phyloP scores from a whole-genome alignment of 2,329 filamentous ascomycete species.

The Thermoascus crustaceus region DNA sequence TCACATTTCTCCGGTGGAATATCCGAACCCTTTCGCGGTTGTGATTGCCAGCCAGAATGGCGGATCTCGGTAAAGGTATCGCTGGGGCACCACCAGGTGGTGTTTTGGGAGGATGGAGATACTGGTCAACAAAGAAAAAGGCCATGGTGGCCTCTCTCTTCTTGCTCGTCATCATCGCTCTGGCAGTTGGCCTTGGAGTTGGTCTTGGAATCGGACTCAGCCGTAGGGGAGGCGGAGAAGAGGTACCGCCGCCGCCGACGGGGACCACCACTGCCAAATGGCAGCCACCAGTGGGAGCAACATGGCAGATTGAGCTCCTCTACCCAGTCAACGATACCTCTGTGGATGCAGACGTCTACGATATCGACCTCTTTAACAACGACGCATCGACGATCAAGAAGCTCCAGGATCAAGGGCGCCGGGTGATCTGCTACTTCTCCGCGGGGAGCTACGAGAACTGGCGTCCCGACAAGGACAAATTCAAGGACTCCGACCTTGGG shows the following conservation, averaged over 20 bases:
- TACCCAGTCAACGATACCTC: conserved; percentile 34
- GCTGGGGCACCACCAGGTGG: too few species aligned
- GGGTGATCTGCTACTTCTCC: conserved; percentile 68
- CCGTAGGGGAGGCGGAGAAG: conserved; percentile 17
- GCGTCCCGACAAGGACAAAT: conserved; percentile 51
- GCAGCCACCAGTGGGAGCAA: conserved; percentile 45
- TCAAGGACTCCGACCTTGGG: conserved; percentile 50
- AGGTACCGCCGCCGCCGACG: conserved; percentile 10
- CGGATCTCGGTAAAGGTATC: too few species aligned
- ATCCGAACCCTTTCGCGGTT: too few species aligned
- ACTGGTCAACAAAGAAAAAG: conserved; percentile 22
- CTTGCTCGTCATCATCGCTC: conserved; percentile 31
- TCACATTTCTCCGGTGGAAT: too few species aligned
- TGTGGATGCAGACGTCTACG: conserved; percentile 49
- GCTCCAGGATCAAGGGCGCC: conserved; percentile 46
- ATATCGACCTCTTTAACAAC: conserved; percentile 54
- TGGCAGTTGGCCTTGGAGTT: conserved; percentile 50
- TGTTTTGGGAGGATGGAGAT: conserved; percentile 1
- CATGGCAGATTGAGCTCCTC: conserved; percentile 56
- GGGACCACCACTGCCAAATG: conserved; percentile 32
- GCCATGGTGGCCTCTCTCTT: conserved; percentile 17
- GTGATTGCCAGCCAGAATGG: too few species aligned
- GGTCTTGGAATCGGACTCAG: conserved; percentile 51
- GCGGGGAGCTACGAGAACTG: conserved; percentile 61
- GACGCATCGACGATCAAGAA: conserved; percentile 37